Conservation (phyloP, 495 filamentous ascomycete genomes). For the Xylaria sp. region DNA sequence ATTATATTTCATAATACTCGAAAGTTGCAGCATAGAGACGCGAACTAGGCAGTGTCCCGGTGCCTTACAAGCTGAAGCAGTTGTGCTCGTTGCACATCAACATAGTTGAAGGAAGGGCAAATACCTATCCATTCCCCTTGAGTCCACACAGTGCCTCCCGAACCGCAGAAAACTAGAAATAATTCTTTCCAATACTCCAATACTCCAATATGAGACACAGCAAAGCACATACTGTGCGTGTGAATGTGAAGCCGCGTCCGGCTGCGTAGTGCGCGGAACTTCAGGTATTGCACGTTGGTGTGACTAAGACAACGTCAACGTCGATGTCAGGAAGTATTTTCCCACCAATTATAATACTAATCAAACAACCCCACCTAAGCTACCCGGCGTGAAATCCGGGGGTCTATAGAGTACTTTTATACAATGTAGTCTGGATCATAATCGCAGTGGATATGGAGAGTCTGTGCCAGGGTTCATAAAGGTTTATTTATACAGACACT, state of each 20-base stretch:
- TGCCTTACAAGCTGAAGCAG: background rate
- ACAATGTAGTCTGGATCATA: background rate
- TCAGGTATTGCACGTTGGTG: background rate
- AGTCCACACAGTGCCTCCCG: background rate
- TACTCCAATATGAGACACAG: background rate
- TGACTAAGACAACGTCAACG: background rate
- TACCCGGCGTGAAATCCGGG: background rate
- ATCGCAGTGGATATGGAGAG: constrained; percentile 13
- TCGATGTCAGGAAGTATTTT: constrained; percentile 20
- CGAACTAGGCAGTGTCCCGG: background rate
- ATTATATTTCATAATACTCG: background rate
- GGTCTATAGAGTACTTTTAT: background rate
- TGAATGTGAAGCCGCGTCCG: background rate
- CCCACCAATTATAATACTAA: constrained; percentile 17
- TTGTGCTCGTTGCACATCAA: background rate
- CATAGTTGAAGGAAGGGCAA: background rate
- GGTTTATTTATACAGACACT: background rate
- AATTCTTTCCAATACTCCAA: too few species aligned
- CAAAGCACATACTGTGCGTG: background rate
- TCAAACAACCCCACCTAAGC: background rate
- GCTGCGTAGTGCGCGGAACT: background rate
- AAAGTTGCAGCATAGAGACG: background rate
- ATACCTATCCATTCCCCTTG: background rate
- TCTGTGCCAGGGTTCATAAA: background rate
- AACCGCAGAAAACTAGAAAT: background rate